These are phyloP conservation scores for Ceratobasidium sp. DNA, from an alignment of 1,284 basidiomycete genomes.

Conservation along the genomic window DNA sequence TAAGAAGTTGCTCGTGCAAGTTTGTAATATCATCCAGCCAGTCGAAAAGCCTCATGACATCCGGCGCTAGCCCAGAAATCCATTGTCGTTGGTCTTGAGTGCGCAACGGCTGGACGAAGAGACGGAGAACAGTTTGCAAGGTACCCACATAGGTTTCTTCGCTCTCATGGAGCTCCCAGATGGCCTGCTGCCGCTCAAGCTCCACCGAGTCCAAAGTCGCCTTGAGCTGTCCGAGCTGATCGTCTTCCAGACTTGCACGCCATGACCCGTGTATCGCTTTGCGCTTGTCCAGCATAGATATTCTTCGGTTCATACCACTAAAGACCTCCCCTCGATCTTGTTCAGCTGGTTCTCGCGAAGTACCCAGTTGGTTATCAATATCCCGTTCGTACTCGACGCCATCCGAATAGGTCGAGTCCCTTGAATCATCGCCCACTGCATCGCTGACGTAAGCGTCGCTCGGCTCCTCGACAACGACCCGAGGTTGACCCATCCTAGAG, in stretches of 20 bases:
- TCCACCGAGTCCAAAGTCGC: conserved; percentile 53
- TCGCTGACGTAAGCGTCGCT: neutral
- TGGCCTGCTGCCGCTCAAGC: conserved; percentile 68
- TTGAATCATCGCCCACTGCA: neutral
- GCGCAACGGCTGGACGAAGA: conserved; percentile 79
- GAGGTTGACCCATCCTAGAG: neutral
- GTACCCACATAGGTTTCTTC: conserved; percentile 73
- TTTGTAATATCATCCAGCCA: conserved; percentile 84
- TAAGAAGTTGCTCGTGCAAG: conserved; percentile 69
- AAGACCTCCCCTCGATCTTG: neutral
- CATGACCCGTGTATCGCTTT: conserved; percentile 29
- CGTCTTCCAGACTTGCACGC: conserved; percentile 19
- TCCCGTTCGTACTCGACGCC: neutral
- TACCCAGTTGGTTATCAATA: neutral
- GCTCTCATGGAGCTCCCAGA: conserved; percentile 69
- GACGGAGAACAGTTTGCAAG: conserved; percentile 65
- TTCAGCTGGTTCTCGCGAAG: neutral
- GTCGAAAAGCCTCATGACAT: conserved; percentile 75
- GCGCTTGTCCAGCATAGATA: conserved; percentile 22
- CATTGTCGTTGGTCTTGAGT: conserved; percentile 69
- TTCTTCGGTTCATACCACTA: neutral
- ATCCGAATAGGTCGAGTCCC: conserved; percentile 3
- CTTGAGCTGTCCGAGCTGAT: neutral
- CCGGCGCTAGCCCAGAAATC: conserved; percentile 76
- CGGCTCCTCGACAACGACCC: conserved; percentile 8